These are phyloP conservation scores for Fusarium cicatricum DNA, from an alignment of 2,329 filamentous ascomycete genomes.

Conservation along the genomic window DNA sequence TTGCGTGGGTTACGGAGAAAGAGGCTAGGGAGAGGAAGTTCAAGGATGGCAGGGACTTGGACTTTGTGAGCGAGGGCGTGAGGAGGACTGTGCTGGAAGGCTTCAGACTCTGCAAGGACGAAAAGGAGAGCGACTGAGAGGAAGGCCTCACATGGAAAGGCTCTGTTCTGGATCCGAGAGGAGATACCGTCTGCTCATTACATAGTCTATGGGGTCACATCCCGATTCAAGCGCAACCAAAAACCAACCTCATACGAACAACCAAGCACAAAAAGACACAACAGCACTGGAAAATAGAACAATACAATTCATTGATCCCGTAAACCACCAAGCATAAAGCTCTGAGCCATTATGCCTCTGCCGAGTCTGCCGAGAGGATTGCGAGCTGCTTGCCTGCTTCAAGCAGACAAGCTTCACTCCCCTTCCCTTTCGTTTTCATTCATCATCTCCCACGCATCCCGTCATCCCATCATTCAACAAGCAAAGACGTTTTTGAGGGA, in stretches of 20 bases:
- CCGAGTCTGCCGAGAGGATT: slow-evolving; percentile 20
- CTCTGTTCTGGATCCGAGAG: background rate
- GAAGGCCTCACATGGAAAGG: background rate
- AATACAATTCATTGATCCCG: slow-evolving; percentile 42
- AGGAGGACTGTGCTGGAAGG: slow-evolving; percentile 45
- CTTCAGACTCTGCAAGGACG: slow-evolving; percentile 42
- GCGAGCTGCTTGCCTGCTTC: slow-evolving; percentile 13
- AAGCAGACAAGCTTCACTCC: slow-evolving; percentile 22
- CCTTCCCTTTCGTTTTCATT: slow-evolving; percentile 7
- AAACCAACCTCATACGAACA: slow-evolving; percentile 13
- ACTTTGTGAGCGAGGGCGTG: slow-evolving; percentile 46
- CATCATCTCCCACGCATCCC: slow-evolving; percentile 1
- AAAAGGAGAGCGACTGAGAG: slow-evolving; percentile 1
- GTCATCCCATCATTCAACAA: slow-evolving; percentile 21
- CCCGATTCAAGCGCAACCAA: slow-evolving; percentile 2
- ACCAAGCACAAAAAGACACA: background rate
- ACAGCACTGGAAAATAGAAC: slow-evolving; percentile 20
- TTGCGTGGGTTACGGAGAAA: slow-evolving; percentile 50
- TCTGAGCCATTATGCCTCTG: slow-evolving; percentile 29
- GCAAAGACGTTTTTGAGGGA: slow-evolving; percentile 34
- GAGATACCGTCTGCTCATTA: slow-evolving; percentile 32
- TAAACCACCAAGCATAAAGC: slow-evolving; percentile 41
- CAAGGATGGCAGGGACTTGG: slow-evolving; percentile 40
- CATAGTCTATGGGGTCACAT: slow-evolving; percentile 32
- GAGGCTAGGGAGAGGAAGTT: slow-evolving; percentile 43